phyloP scores from a whole-genome alignment of 257 asterid species.

The Solanum chiquidenum region DNA sequence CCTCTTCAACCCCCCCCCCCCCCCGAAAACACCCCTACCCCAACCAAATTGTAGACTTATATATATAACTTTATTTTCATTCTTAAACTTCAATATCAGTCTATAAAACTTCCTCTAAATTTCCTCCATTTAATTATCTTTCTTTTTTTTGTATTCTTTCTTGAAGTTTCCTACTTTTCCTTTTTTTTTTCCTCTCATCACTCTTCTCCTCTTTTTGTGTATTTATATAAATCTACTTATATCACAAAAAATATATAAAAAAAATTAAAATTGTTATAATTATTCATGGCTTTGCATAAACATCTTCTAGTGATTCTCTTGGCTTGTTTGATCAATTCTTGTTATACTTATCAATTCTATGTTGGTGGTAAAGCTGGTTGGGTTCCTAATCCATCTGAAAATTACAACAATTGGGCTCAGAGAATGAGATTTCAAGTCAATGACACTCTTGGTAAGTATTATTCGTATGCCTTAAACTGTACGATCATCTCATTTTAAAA shows the following conservation, averaged over 20 bases:
- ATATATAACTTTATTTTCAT: neutral
- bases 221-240: neutral
- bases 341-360: conserved; percentile 23
- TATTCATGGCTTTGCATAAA: neutral
- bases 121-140: neutral
- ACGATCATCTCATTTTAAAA: neutral
- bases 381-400: conserved; percentile 43
- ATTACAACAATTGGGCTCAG: conserved; percentile 53
- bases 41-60: neutral
- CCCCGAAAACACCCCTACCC: no score
- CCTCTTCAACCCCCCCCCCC: neutral
- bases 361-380: conserved; percentile 67
- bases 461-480: accelerated
- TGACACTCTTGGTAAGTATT: conserved; percentile 52
- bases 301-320: neutral
- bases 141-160: neutral
- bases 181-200: neutral
- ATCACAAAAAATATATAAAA: neutral
- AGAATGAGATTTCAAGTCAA: conserved; percentile 60
- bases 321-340: conserved; percentile 4
- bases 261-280: neutral
- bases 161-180: neutral
- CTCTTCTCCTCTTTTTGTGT: neutral
- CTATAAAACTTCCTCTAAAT: neutral
- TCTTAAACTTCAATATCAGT: neutral